These are phyloP conservation scores for Tricholoma sp. DNA, from an alignment of 768 basidiomycete species.

Conservation along the genomic window DNA sequence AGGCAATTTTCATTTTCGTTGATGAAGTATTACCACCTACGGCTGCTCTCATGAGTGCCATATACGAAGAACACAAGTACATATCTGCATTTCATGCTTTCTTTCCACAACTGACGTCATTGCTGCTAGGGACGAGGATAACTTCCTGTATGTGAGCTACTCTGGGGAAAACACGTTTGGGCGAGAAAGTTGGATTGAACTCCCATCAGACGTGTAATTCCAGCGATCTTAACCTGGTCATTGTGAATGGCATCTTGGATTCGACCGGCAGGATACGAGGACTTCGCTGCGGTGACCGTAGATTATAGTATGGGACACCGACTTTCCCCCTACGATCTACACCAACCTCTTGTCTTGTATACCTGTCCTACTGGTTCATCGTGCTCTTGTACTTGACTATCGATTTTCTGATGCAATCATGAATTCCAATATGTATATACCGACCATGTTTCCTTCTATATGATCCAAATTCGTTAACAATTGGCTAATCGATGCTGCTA, in stretches of 20 bases:
- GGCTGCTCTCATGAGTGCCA: constrained; percentile 96
- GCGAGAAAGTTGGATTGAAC: constrained; percentile 42
- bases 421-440: constrained; percentile 15
- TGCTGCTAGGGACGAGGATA: constrained; percentile 87
- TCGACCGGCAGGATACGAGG: constrained; percentile 11
- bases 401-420: constrained; percentile 12
- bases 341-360: constrained; percentile 13
- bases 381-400: constrained; percentile 21
- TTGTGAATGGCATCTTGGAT: constrained; percentile 16
- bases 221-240: not conserved
- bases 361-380: constrained; percentile 11
- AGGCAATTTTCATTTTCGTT: constrained; percentile 99
- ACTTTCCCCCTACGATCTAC: constrained; percentile 2
- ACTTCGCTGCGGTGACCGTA: constrained; percentile 7
- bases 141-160: constrained; percentile 98
- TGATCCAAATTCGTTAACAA: not conserved
- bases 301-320: constrained; percentile 10
- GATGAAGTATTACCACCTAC: constrained; percentile 98
- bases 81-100: constrained; percentile 25
- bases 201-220: constrained; percentile 40
- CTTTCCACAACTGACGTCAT: constrained; percentile 21
- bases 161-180: constrained; percentile 98
- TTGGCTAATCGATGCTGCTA: not conserved
- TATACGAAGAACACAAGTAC: constrained; percentile 99
- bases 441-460: not conserved